Evolutionary conservation across 208 protist species (phyloP).

Genomic region (Leishmania braziliensis): DNA sequence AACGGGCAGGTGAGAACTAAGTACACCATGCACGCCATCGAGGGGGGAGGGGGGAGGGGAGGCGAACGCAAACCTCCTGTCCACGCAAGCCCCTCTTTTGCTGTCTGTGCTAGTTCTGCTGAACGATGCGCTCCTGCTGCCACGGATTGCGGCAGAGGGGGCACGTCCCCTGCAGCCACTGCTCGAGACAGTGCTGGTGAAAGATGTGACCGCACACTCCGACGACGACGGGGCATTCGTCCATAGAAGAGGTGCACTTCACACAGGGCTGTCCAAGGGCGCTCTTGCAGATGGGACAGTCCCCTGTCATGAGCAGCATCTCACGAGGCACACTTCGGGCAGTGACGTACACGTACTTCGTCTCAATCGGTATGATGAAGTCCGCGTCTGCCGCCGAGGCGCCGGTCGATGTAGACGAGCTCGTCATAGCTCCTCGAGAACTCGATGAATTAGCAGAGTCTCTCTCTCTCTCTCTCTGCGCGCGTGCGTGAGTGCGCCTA

Average conservation of each 20-base stretch:
- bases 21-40: not conserved
- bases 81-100: not conserved
- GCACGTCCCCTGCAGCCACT: constrained; percentile 41
- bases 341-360: constrained; percentile 35
- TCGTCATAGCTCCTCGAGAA: not conserved
- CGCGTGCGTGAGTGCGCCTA: not conserved
- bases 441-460: not conserved
- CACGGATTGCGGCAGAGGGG: constrained; percentile 27
- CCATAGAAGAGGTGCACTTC: constrained; percentile 24
- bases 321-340: constrained; percentile 28
- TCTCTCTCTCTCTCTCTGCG: not conserved
- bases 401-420: not conserved
- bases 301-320: constrained; percentile 22
- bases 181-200: constrained; percentile 52
- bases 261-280: constrained; percentile 26
- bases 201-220: constrained; percentile 52
- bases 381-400: not conserved
- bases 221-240: constrained; percentile 33
- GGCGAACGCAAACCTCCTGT: not conserved
- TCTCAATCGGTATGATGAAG: constrained; percentile 41
- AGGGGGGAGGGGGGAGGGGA: too few relatives aligned
- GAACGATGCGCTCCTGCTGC: constrained; percentile 12
- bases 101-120: not conserved
- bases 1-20: not conserved
- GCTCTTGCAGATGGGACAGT: constrained; percentile 37